Conservation (phyloP, 2,329 filamentous ascomycete genomes). For the Sporothrix pallida region DNA sequence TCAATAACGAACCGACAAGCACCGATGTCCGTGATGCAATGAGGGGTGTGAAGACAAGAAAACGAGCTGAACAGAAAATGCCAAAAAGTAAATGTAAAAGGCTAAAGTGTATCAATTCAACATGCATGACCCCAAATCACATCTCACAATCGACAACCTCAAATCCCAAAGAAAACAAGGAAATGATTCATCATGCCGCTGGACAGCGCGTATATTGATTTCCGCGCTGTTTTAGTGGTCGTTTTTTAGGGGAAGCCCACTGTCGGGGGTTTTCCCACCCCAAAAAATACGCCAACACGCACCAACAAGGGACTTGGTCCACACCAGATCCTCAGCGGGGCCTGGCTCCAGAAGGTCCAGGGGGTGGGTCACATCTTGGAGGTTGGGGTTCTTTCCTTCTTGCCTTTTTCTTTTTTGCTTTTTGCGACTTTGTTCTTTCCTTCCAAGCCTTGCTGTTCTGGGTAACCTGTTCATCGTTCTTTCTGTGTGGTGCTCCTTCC, state of each 20-base stretch:
- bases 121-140: background rate
- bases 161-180: background rate
- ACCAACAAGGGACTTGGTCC: background rate
- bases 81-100: background rate
- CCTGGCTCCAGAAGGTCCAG: background rate
- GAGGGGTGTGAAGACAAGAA: background rate
- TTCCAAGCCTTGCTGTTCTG: constrained; percentile 27
- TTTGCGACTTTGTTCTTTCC: too few relatives aligned
- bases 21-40: constrained; percentile 24
- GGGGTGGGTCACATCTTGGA: constrained; percentile 1
- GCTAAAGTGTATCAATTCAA: background rate
- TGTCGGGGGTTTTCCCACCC: too few relatives aligned
- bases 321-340: constrained; percentile 1
- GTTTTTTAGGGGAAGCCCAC: too few relatives aligned
- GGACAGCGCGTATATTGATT: constrained; percentile 24
- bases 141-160: background rate
- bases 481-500: background rate
- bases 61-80: background rate
- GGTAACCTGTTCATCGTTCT: constrained; percentile 30
- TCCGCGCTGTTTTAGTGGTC: constrained; percentile 6
- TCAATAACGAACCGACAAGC: constrained; percentile 30
- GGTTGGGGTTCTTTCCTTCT: constrained; percentile 24
- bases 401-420: background rate
- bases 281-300: too few relatives aligned
- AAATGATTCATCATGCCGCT: constrained; percentile 16